Conservation (phyloP, 23 red algal genomes). For the Chondrus crispus region DNA sequence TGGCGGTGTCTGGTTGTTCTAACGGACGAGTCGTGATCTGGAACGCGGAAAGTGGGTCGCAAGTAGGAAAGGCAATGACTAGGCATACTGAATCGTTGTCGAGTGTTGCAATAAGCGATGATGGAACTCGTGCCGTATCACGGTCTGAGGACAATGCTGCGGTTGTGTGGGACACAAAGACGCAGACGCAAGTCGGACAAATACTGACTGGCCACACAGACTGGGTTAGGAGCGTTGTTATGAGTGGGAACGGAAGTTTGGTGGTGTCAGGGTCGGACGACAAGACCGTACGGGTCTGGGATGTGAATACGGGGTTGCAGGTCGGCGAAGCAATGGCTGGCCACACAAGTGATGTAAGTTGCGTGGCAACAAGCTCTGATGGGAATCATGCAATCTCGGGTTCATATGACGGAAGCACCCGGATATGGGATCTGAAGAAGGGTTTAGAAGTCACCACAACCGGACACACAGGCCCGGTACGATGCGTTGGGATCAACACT, state of each 20-base stretch:
- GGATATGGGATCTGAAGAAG: background rate
- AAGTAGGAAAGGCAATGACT: background rate
- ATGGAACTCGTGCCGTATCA: background rate
- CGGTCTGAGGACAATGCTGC: background rate
- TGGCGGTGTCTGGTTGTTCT: background rate
- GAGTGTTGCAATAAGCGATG: background rate
- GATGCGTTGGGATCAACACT: too few relatives aligned
- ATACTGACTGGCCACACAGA: background rate
- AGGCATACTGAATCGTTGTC: background rate
- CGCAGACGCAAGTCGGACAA: background rate
- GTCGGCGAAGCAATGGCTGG: background rate
- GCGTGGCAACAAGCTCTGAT: background rate
- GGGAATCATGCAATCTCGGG: background rate
- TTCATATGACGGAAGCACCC: background rate
- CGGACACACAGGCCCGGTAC: too few relatives aligned
- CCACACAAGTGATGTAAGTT: background rate
- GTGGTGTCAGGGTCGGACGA: slow-evolving; percentile 6
- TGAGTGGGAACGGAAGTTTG: background rate
- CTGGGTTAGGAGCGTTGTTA: background rate
- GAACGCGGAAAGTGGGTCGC: background rate
- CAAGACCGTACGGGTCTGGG: background rate
- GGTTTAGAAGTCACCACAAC: too few relatives aligned
- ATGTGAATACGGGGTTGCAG: background rate
- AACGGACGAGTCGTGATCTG: background rate
- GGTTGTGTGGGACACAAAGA: background rate